Evolutionary conservation across 495 filamentous ascomycete genomes (phyloP).

Genomic region (Amorphotheca resinae): DNA sequence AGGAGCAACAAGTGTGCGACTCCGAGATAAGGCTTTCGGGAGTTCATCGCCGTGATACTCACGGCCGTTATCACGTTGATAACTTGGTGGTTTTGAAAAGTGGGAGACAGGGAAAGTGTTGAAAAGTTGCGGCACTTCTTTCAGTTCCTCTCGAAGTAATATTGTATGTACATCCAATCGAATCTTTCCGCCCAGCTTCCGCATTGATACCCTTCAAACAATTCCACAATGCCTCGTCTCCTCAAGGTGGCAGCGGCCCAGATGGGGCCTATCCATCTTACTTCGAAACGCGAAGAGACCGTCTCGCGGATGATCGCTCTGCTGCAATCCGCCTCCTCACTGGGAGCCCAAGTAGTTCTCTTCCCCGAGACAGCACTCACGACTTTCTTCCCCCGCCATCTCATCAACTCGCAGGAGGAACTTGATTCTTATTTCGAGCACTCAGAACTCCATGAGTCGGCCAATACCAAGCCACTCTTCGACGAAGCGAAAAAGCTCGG

Average conservation of each 20-base stretch:
- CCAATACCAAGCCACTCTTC: slow-evolving; percentile 33
- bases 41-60: too few relatives aligned
- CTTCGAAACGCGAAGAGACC: slow-evolving; percentile 23
- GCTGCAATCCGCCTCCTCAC: slow-evolving; percentile 24
- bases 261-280: slow-evolving; percentile 29
- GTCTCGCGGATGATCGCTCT: slow-evolving; percentile 31
- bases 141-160: too few relatives aligned
- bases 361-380: slow-evolving; percentile 37
- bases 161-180: too few relatives aligned
- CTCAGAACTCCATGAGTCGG: slow-evolving; percentile 23
- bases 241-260: slow-evolving; percentile 33
- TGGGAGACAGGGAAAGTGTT: too few relatives aligned
- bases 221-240: slow-evolving; percentile 21
- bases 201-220: too few relatives aligned
- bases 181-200: too few relatives aligned
- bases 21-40: too few relatives aligned
- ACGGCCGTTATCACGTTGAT: too few relatives aligned
- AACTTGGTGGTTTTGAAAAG: too few relatives aligned
- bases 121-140: too few relatives aligned
- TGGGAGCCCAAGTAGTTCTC: slow-evolving; percentile 31
- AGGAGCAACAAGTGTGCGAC: too few relatives aligned
- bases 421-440: slow-evolving; percentile 34
- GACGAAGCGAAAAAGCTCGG: slow-evolving; percentile 27
- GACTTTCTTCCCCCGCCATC: slow-evolving; percentile 37
- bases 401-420: slow-evolving; percentile 26